Percentiles rank a stretch among this genome's conserved stretches.
Conservation (phyloP, 192 early-diverging fungal genomes). For the Paraglomus brasilianum region DNA sequence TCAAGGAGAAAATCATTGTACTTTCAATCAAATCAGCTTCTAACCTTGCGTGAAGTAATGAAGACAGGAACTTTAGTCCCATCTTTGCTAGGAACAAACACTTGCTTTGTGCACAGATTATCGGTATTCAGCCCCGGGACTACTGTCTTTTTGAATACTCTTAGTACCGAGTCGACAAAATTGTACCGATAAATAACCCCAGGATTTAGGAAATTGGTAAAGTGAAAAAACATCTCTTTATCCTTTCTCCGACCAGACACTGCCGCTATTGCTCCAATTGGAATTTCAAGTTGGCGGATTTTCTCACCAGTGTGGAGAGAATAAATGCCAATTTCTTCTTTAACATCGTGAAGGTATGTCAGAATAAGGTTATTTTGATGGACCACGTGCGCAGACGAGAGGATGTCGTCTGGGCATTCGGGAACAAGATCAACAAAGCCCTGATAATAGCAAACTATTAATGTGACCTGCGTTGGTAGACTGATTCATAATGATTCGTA, state of each 20-base stretch:
- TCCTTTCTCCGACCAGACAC: conserved; percentile 42
- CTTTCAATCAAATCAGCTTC: not conserved
- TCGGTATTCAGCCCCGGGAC: conserved; percentile 52
- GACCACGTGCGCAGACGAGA: conserved; percentile 43
- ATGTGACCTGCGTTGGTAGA: not conserved
- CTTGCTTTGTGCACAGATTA: conserved; percentile 60
- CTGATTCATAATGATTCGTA: not conserved
- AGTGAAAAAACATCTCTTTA: conserved; percentile 55
- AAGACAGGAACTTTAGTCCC: conserved; percentile 70
- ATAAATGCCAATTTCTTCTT: conserved; percentile 48
- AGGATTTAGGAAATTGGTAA: conserved; percentile 57
- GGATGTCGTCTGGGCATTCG: conserved; percentile 49
- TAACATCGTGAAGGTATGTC: conserved; percentile 63
- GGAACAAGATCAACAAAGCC: conserved; percentile 64
- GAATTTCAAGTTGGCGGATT: conserved; percentile 43
- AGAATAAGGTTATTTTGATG: conserved; percentile 58
- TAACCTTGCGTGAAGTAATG: conserved; percentile 55
- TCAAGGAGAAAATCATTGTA: not conserved
- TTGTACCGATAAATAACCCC: conserved; percentile 60
- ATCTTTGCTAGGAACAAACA: conserved; percentile 66
- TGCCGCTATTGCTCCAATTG: conserved; percentile 50
- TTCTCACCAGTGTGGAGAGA: conserved; percentile 44
- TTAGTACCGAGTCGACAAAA: conserved; percentile 40
- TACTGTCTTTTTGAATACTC: conserved; percentile 44
- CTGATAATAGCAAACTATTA: not conserved